These are phyloP conservation scores for Inonotus obliquus DNA, from an alignment of 1,284 basidiomycete genomes.

Conservation along the genomic window DNA sequence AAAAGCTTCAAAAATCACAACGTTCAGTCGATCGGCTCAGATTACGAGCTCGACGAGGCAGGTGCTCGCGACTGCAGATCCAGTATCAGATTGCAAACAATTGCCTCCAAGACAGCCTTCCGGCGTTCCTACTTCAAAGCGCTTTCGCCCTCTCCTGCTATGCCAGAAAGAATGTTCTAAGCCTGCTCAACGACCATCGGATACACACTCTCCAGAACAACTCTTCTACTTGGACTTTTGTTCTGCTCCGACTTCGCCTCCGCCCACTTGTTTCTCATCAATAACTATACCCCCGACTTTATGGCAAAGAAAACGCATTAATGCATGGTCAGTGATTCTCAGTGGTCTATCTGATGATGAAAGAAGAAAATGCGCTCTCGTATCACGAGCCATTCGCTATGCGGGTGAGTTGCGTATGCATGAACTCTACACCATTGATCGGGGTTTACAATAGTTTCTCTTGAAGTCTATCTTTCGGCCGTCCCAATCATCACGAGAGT, in stretches of 20 bases:
- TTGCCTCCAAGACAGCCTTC: not conserved
- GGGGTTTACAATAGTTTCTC: not conserved
- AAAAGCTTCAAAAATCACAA: not conserved
- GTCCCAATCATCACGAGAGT: constrained; percentile 37
- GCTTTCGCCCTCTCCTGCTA: not conserved
- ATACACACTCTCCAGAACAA: not conserved
- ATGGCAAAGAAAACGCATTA: constrained; percentile 49
- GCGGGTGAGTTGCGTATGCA: constrained; percentile 50
- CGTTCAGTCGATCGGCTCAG: not conserved
- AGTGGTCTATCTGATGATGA: constrained; percentile 41
- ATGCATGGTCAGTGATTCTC: constrained; percentile 51
- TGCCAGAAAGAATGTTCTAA: not conserved
- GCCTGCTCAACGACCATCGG: not conserved
- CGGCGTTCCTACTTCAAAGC: not conserved
- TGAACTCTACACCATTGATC: not conserved
- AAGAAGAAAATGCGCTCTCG: constrained; percentile 39
- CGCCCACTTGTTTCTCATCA: constrained; percentile 16
- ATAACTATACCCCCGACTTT: constrained; percentile 54
- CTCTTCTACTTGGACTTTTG: constrained; percentile 32
- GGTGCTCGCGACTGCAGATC: no score
- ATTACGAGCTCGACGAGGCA: not conserved
- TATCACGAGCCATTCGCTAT: constrained; percentile 60
- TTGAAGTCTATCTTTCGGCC: constrained; percentile 59
- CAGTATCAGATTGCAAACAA: not conserved
- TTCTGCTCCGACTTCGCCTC: constrained; percentile 16